phyloP scores from a whole-genome alignment of 805 yeast genomes.

The Zygoascus bituminiphila region DNA sequence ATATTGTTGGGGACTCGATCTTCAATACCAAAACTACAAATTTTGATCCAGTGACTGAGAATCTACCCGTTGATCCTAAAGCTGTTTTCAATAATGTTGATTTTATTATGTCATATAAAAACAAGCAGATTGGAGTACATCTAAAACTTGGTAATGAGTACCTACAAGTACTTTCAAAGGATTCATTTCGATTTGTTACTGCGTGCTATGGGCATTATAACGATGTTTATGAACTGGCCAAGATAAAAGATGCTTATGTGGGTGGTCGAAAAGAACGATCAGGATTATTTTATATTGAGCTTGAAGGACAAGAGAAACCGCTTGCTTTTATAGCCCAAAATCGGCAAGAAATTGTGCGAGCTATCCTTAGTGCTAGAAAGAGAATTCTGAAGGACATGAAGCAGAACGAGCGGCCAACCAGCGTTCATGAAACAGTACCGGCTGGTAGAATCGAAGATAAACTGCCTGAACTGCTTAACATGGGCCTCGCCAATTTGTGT shows the following conservation, averaged over 20 bases:
- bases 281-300: conserved; percentile 41
- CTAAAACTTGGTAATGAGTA: conserved; percentile 63
- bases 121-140: conserved; percentile 51
- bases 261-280: conserved; percentile 13
- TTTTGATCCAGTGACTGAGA: conserved; percentile 35
- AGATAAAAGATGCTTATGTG: conserved; percentile 34
- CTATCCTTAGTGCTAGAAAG: conserved; percentile 15
- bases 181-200: conserved; percentile 13
- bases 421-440: not conserved
- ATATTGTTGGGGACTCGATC: conserved; percentile 37
- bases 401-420: not conserved
- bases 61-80: conserved; percentile 26
- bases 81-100: conserved; percentile 10
- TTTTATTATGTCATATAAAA: conserved; percentile 8
- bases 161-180: conserved; percentile 39
- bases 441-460: conserved; percentile 27
- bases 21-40: conserved; percentile 26
- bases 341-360: conserved; percentile 18
- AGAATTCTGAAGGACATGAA: conserved; percentile 7
- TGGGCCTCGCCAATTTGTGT: conserved; percentile 61
- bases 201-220: conserved; percentile 16
- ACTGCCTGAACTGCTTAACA: conserved; percentile 54
- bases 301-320: conserved; percentile 6
- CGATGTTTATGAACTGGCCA: conserved; percentile 36
- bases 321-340: conserved; percentile 7